Base-by-base conservation (phyloP, 2,329 filamentous ascomycete species). In the Xylaria arbuscula region DNA sequence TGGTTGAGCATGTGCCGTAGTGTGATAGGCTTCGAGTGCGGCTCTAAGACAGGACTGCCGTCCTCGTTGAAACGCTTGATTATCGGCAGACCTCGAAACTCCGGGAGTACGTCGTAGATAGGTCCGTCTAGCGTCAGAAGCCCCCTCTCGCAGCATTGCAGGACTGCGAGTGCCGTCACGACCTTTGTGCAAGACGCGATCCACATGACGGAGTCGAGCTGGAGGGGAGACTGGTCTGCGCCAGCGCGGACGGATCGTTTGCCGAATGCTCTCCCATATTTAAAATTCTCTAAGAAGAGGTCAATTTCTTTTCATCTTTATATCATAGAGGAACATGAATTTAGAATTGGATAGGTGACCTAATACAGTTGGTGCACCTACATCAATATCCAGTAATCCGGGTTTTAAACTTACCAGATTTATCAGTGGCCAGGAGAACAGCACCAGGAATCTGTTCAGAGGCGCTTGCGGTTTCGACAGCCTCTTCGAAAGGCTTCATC, bases 131-230 rank as follows among this genome's bases (percentile, higher is more conserved):
- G 76, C 5, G 66, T 74, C 10, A 84, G 72, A 3, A 82, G 75
- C 3, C 82, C 82, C 3, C 79, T 75, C 60, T 85, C 84, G 24
- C 84, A 80, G 60, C 81, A 77, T 66, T 84, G 82, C 32, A 85
- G 72, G 7, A 79, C 79, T 6, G 82, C 79, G 51, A 85, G 79
- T 7, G 79, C 77, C 8, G 83, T 80, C 40, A 85, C 55, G 6
- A 86, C 74, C 66, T 78, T 78, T 1, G 75, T 76, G 56, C 72
- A 74, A 9, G 75, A 76, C 3, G 73, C 76, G 11, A 77, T 66
- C 69, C 69, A 75, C 67, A 75, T 72, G 28, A 76, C 73, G 32
- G 73, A 72, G 64, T 76, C 75, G 9, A 66, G 66, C 24, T 48
- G 32, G 3, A 72, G 67, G 17, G 67, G 50, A 3, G 71, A 72